Percentiles rank a stretch among this genome's conserved stretches.
Evolutionary conservation across 2,329 filamentous ascomycete species (phyloP).

Genomic region (Xylariales sp.): DNA sequence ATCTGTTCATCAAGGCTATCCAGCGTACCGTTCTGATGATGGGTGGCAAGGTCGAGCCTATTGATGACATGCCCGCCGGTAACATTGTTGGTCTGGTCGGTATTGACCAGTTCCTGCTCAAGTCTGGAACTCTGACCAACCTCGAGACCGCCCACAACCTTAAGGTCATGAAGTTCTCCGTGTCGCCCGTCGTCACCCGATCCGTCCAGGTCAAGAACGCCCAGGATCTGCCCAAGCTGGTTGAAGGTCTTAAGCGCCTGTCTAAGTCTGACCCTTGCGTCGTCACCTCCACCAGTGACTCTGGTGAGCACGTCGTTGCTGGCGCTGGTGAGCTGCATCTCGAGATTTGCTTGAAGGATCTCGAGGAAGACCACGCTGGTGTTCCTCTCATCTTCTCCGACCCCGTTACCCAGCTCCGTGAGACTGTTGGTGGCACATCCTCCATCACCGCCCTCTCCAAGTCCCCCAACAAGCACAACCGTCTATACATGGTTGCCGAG

Average conservation of each 20-base stretch:
- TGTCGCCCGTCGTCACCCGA: constrained; percentile 97
- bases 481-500: constrained; percentile 94
- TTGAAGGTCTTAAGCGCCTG: constrained; percentile 99
- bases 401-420: constrained; percentile 98
- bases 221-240: constrained; percentile 98
- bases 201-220: constrained; percentile 99
- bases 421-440: constrained; percentile 86
- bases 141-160: constrained; percentile 98
- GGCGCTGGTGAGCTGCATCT: constrained; percentile 99
- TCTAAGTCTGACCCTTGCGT: constrained; percentile 99
- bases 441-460: constrained; percentile 98
- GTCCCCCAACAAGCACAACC: constrained; percentile 99
- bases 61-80: constrained; percentile 98
- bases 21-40: constrained; percentile 99
- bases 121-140: constrained; percentile 99
- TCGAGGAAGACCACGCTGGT: constrained; percentile 99
- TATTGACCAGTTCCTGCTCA: constrained; percentile 99
- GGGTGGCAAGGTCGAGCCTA: constrained; percentile 98
- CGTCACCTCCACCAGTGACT: constrained; percentile 86
- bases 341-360: constrained; percentile 99
- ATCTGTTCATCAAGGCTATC: constrained; percentile 98
- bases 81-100: constrained; percentile 99
- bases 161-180: constrained; percentile 99
- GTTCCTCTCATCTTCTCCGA: constrained; percentile 98
- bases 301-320: constrained; percentile 98